Evolutionary conservation across 495 filamentous ascomycete genomes (phyloP).

Genomic region (Clavariopsis aquatica): DNA sequence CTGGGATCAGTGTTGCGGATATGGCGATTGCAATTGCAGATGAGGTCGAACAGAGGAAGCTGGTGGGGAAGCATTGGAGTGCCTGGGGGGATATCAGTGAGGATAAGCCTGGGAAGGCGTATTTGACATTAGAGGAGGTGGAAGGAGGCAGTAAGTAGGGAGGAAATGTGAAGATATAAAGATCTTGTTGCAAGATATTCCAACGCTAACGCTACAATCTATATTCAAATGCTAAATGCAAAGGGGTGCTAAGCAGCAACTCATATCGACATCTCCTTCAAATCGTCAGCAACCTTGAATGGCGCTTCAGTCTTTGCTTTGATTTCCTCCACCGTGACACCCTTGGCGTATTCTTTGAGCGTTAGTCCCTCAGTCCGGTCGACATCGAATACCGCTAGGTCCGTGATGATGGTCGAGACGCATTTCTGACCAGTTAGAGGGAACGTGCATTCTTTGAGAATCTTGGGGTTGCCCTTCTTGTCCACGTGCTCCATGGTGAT

Average conservation of each 20-base stretch:
- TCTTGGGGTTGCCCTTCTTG: constrained; percentile 91
- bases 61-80: constrained; percentile 41
- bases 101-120: constrained; percentile 28
- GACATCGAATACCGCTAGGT: constrained; percentile 89
- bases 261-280: constrained; percentile 51
- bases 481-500: constrained; percentile 95
- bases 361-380: constrained; percentile 71
- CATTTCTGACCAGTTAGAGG: constrained; percentile 83
- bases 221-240: constrained; percentile 7
- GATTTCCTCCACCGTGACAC: constrained; percentile 56
- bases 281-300: constrained; percentile 52
- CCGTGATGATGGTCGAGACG: constrained; percentile 89
- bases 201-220: constrained; percentile 15
- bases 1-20: constrained; percentile 39
- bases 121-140: constrained; percentile 25
- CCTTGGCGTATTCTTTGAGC: constrained; percentile 62
- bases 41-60: constrained; percentile 38
- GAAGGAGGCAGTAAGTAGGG: constrained; percentile 19
- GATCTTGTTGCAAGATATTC: neutral
- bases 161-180: neutral
- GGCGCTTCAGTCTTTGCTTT: constrained; percentile 57
- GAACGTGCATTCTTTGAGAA: constrained; percentile 77
- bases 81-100: constrained; percentile 32
- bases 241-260: constrained; percentile 1
- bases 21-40: constrained; percentile 42